Evolutionary conservation across 1,284 basidiomycete genomes (phyloP).

Genomic region (Sanguinoderma infundibulare): DNA sequence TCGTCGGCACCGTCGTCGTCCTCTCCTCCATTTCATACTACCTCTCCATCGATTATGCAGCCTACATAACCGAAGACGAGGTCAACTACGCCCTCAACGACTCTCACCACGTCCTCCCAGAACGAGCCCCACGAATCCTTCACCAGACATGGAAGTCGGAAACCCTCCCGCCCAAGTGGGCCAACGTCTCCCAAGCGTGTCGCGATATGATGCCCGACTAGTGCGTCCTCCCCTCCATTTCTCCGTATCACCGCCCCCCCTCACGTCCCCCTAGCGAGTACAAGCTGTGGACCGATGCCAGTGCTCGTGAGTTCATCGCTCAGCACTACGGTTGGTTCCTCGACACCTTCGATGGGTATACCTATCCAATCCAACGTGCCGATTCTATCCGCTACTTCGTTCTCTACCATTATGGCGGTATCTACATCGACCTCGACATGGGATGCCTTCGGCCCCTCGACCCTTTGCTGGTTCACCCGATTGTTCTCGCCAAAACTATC

Average conservation of each 20-base stretch:
- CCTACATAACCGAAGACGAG: slow-evolving; percentile 82
- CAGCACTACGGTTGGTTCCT: slow-evolving; percentile 92
- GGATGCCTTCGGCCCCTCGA: slow-evolving; percentile 93
- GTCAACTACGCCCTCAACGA: slow-evolving; percentile 71
- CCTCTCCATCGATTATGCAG: slow-evolving; percentile 80
- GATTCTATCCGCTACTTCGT: slow-evolving; percentile 99
- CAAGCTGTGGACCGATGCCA: slow-evolving; percentile 96
- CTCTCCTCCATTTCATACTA: slow-evolving; percentile 91
- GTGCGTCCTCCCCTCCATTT: slow-evolving; percentile 53
- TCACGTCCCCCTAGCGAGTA: slow-evolving; percentile 69
- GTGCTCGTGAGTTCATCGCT: slow-evolving; percentile 89
- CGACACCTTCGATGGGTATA: slow-evolving; percentile 90
- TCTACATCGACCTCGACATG: slow-evolving; percentile 98
- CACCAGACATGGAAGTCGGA: slow-evolving; percentile 99
- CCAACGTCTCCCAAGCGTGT: slow-evolving; percentile 78
- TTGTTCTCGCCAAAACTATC: slow-evolving; percentile 93
- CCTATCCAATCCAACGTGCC: slow-evolving; percentile 94
- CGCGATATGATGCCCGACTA: slow-evolving; percentile 94
- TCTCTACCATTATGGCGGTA: slow-evolving; percentile 92
- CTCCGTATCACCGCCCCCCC: slow-evolving; percentile 18
- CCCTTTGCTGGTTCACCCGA: slow-evolving; percentile 86
- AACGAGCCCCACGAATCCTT: slow-evolving; percentile 90
- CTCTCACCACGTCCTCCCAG: slow-evolving; percentile 52
- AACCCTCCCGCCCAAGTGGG: slow-evolving; percentile 85
- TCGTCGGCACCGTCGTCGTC: slow-evolving; percentile 90